phyloP scores from a whole-genome alignment of 2,329 filamentous ascomycete species.

The Colletotrichum sp. region DNA sequence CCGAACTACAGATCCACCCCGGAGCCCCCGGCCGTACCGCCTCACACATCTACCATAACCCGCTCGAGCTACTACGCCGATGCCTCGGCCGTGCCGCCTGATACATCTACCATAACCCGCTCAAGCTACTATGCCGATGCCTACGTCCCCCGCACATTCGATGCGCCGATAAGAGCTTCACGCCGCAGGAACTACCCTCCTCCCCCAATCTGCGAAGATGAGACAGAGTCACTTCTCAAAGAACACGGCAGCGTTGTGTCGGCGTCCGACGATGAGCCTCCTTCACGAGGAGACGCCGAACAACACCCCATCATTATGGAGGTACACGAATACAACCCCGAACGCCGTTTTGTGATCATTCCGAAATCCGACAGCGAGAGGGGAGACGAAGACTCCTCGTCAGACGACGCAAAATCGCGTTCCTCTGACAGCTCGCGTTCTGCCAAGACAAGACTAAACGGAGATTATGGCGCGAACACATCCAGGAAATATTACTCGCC shows the following conservation, averaged over 20 bases:
- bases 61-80: constrained; percentile 2
- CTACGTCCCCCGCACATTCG: constrained; percentile 9
- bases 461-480: constrained; percentile 46
- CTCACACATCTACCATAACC: not conserved
- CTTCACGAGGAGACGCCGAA: constrained; percentile 67
- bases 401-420: constrained; percentile 25
- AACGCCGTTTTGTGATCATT: constrained; percentile 69
- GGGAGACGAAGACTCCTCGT: constrained; percentile 18
- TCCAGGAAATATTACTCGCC: constrained; percentile 42
- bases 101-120: not conserved
- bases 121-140: not conserved
- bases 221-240: constrained; percentile 63
- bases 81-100: not conserved
- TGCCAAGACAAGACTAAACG: constrained; percentile 4
- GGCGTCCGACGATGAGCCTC: constrained; percentile 56
- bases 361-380: constrained; percentile 29
- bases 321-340: constrained; percentile 62
- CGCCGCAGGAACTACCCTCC: constrained; percentile 54
- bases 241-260: constrained; percentile 52
- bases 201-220: constrained; percentile 72
- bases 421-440: constrained; percentile 19
- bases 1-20: not conserved
- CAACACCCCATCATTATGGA: constrained; percentile 72
- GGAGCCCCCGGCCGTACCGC: constrained; percentile 14
- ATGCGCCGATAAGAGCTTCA: constrained; percentile 18